Percentiles rank a stretch among this genome's conserved stretches.
Conservation (phyloP, 2,329 filamentous ascomycete genomes). For the Aspergillus bombycis region DNA sequence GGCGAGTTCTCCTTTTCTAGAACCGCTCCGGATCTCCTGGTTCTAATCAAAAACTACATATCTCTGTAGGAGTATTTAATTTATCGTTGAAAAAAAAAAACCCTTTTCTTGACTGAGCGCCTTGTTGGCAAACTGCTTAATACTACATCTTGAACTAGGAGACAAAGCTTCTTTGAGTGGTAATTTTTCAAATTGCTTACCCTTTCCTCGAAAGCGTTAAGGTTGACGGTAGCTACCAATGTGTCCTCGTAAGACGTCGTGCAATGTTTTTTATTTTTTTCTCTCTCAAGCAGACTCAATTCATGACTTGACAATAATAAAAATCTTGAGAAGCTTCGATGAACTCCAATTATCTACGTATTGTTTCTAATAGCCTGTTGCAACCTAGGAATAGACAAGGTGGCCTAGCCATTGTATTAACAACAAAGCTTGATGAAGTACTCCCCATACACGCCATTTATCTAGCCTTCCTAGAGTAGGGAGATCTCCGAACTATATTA, state of each 20-base stretch:
- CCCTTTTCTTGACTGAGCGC: not conserved
- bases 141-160: not conserved
- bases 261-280: no score
- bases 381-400: not conserved
- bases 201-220: not conserved
- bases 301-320: not conserved
- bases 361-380: no score
- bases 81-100: not conserved
- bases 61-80: not conserved
- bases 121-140: not conserved
- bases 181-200: not conserved
- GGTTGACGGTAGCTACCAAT: not conserved
- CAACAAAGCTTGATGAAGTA: not conserved
- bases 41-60: not conserved
- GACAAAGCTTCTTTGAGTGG: not conserved
- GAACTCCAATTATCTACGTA: no score
- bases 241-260: not conserved
- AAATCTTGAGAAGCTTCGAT: not conserved
- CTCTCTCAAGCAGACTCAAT: not conserved
- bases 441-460: not conserved
- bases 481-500: not conserved
- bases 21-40: no score
- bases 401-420: not conserved
- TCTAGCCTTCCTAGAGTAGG: not conserved
- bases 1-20: no score